A percentile compares a stretch with the other conserved stretches of the same genome.
These are phyloP conservation scores for Pluteus cervinus DNA, from an alignment of 768 basidiomycete genomes.

Conservation along the genomic window DNA sequence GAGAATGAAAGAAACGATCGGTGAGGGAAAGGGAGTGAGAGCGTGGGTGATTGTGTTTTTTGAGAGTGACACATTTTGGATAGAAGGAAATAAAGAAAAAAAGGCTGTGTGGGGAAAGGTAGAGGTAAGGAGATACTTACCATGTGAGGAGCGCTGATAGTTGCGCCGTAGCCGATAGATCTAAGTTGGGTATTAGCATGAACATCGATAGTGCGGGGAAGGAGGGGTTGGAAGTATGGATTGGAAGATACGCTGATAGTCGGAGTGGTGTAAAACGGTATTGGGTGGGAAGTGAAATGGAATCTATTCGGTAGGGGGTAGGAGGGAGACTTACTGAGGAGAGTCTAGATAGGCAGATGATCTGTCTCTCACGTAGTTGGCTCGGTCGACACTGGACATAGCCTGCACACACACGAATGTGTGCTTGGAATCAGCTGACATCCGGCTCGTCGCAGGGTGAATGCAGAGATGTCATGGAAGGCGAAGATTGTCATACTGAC, in stretches of 20 bases:
- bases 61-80: too few species aligned
- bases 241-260: too few species aligned
- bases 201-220: neutral
- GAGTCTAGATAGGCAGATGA: conserved; percentile 69
- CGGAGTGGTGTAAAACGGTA: too few species aligned
- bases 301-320: too few species aligned
- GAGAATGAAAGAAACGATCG: too few species aligned
- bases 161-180: conserved; percentile 77
- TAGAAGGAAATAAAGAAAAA: neutral
- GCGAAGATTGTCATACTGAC: conserved; percentile 29
- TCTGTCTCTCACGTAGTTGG: conserved; percentile 51
- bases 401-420: conserved; percentile 45
- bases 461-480: neutral
- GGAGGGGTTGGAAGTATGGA: conserved; percentile 1
- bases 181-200: conserved; percentile 27
- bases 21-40: too few species aligned
- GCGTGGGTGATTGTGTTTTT: too few species aligned
- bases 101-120: neutral
- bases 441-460: neutral
- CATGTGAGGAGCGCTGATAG: conserved; percentile 98
- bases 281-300: too few species aligned
- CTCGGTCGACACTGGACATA: conserved; percentile 65
- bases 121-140: conserved; percentile 26
- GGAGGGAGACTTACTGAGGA: too few species aligned
- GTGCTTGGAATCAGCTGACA: neutral